Conservation (phyloP, 768 basidiomycete genomes). For the Suillus hirtellus region DNA sequence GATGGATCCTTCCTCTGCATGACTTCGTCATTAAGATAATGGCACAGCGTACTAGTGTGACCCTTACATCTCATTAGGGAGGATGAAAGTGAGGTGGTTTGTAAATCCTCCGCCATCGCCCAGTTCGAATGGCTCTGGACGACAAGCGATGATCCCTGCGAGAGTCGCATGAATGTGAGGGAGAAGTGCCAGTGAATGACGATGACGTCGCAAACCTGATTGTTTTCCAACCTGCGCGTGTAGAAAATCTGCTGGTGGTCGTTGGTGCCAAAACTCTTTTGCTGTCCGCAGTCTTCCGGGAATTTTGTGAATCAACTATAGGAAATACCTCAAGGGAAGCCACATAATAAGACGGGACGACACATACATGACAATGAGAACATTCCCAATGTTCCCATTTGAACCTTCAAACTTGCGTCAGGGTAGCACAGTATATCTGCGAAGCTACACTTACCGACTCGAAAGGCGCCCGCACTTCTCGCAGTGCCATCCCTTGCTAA, state of each 20-base stretch:
- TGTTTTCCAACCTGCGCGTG: conserved; percentile 32
- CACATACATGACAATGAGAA: conserved; percentile 53
- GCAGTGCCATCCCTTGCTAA: conserved; percentile 73
- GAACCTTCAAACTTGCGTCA: conserved; percentile 40
- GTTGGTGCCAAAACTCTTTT: conserved; percentile 41
- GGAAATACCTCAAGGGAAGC: neutral
- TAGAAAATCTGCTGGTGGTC: conserved; percentile 23
- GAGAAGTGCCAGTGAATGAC: neutral
- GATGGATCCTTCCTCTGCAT: conserved; percentile 61
- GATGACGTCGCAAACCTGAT: conserved; percentile 23
- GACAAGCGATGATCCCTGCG: conserved; percentile 22
- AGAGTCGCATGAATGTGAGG: conserved; percentile 1
- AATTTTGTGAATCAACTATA: conserved; percentile 20
- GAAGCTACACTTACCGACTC: conserved; percentile 51
- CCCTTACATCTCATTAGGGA: conserved; percentile 48
- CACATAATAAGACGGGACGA: neutral
- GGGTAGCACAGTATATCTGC: conserved; percentile 1
- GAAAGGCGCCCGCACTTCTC: conserved; percentile 67
- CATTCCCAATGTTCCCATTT: conserved; percentile 82
- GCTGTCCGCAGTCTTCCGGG: conserved; percentile 27
- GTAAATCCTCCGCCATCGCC: conserved; percentile 25
- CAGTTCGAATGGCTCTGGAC: conserved; percentile 21
- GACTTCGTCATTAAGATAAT: neutral
- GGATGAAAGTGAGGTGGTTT: conserved; percentile 47
- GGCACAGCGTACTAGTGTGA: neutral